Evolutionary conservation across 1,284 basidiomycete genomes (phyloP).

Genomic region (Cryptococcus sp.): DNA sequence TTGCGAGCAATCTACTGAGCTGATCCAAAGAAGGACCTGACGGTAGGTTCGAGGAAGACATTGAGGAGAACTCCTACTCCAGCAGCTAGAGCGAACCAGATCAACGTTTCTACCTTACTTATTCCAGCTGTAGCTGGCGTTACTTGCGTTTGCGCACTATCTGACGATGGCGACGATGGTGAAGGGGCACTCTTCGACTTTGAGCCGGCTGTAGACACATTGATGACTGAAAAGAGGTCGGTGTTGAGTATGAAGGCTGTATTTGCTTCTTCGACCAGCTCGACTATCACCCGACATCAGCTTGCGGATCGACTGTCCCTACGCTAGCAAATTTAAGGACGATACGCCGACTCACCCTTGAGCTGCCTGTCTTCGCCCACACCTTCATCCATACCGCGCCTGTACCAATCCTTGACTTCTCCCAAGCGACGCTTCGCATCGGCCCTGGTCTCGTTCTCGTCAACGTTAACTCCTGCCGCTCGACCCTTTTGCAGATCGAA

Average conservation of each 20-base stretch:
- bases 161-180: slow-evolving; percentile 1
- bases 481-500: slow-evolving; percentile 61
- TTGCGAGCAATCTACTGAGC: too few species aligned
- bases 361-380: slow-evolving; percentile 58
- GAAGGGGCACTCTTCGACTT: neutral
- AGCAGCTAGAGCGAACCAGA: slow-evolving; percentile 23
- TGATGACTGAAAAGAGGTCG: slow-evolving; percentile 62
- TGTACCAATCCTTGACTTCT: slow-evolving; percentile 75
- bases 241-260: slow-evolving; percentile 69
- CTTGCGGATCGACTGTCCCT: neutral
- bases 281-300: slow-evolving; percentile 41
- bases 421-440: slow-evolving; percentile 55
- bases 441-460: slow-evolving; percentile 54
- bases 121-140: too few species aligned
- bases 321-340: neutral
- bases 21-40: neutral
- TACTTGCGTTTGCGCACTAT: neutral
- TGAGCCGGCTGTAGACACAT: slow-evolving; percentile 18
- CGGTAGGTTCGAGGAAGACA: slow-evolving; percentile 17
- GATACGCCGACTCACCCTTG: slow-evolving; percentile 58
- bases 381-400: slow-evolving; percentile 68
- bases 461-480: slow-evolving; percentile 37
- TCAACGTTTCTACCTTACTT: slow-evolving; percentile 7
- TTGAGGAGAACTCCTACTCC: slow-evolving; percentile 18
- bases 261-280: slow-evolving; percentile 65